Conservation (phyloP, 495 filamentous ascomycete genomes). For the Geopyxis carbonaria region DNA sequence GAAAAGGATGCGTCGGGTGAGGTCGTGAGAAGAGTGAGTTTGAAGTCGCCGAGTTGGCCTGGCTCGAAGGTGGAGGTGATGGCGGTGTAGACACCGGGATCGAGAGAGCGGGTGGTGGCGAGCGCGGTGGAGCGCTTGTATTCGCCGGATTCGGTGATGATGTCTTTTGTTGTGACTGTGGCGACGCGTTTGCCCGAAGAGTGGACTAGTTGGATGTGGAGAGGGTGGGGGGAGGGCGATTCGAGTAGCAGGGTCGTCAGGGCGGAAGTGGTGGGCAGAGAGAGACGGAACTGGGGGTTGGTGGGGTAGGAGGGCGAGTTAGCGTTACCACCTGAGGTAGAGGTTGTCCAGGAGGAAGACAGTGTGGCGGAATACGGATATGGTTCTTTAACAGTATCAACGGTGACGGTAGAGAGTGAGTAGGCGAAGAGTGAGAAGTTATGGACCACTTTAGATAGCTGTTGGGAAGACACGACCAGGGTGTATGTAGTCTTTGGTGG, state of each 20-base stretch:
- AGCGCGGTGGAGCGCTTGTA: slow-evolving; percentile 65
- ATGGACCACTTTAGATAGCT: slow-evolving; percentile 47
- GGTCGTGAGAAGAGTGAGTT: slow-evolving; percentile 43
- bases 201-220: slow-evolving; percentile 74
- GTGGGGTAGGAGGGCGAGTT: slow-evolving; percentile 52
- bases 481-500: slow-evolving; percentile 47
- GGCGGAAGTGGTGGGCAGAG: slow-evolving; percentile 29
- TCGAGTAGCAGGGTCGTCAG: slow-evolving; percentile 48
- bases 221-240: slow-evolving; percentile 41
- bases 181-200: slow-evolving; percentile 44
- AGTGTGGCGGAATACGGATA: slow-evolving; percentile 39
- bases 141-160: slow-evolving; percentile 63
- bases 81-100: slow-evolving; percentile 62
- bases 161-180: slow-evolving; percentile 51
- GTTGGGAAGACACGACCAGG: slow-evolving; percentile 60
- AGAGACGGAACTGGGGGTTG: slow-evolving; percentile 69
- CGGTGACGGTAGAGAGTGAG: slow-evolving; percentile 39
- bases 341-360: slow-evolving; percentile 50
- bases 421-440: slow-evolving; percentile 75
- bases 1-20: slow-evolving; percentile 35
- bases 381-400: slow-evolving; percentile 42
- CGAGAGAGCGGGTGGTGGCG: slow-evolving; percentile 32
- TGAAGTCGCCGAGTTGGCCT: slow-evolving; percentile 56
- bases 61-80: slow-evolving; percentile 78
- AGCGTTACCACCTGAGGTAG: slow-evolving; percentile 71